Evolutionary conservation across 1,284 basidiomycete species (phyloP).

Genomic region (Cryptococcus sp.): DNA sequence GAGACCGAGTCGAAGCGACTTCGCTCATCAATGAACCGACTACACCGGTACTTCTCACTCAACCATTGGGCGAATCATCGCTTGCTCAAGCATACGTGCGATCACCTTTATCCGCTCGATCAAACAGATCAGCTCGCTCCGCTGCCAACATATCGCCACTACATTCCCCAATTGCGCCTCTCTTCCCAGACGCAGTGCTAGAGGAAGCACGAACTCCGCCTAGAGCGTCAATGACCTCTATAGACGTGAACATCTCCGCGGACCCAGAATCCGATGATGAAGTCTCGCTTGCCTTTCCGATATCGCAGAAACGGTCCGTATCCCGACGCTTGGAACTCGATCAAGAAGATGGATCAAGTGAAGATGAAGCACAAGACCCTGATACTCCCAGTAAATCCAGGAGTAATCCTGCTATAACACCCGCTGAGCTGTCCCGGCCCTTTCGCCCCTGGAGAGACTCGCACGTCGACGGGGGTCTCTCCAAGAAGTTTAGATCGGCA

Average conservation of each 20-base stretch:
- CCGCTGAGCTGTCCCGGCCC: slow-evolving; percentile 16
- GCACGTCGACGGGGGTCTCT: slow-evolving; percentile 38
- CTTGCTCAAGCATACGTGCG: slow-evolving; percentile 31
- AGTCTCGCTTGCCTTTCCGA: slow-evolving; percentile 10
- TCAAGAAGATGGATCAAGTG: not conserved
- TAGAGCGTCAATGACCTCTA: not conserved
- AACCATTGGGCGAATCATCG: slow-evolving; percentile 40
- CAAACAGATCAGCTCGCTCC: not conserved
- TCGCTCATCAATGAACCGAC: slow-evolving; percentile 2
- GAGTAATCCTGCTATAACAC: too few species aligned
- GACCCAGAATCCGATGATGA: slow-evolving; percentile 12
- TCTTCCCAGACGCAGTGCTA: not conserved
- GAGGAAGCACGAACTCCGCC: too few species aligned
- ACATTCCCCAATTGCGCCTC: too few species aligned
- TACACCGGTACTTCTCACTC: slow-evolving; percentile 29
- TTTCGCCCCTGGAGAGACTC: slow-evolving; percentile 44
- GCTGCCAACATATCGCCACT: too few species aligned
- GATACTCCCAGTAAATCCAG: not conserved
- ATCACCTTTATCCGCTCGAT: slow-evolving; percentile 4
- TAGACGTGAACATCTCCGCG: not conserved
- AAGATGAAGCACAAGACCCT: slow-evolving; percentile 3
- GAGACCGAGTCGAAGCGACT: not conserved
- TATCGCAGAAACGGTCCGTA: slow-evolving; percentile 17
- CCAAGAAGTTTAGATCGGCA: slow-evolving; percentile 23
- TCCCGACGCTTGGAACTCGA: not conserved